Percentiles rank a stretch among this genome's conserved stretches.
phyloP scores from a whole-genome alignment of 2,329 filamentous ascomycete genomes.

The Hypoxylon rubiginosum region DNA sequence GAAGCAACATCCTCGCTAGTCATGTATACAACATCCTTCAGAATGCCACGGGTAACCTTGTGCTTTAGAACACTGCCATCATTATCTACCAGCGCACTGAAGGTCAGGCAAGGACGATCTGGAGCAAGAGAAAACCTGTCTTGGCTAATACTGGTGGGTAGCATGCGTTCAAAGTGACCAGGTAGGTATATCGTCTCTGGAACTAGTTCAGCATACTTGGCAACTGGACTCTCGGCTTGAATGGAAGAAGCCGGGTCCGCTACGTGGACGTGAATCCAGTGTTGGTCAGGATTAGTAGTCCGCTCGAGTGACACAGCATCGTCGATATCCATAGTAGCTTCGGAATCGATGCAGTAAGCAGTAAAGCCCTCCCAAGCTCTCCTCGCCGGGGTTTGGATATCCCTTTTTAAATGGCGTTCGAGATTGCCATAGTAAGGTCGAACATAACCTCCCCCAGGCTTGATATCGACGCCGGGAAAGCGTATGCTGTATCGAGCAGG shows the following conservation, averaged over 20 bases:
- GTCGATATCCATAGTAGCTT: slow-evolving; percentile 78
- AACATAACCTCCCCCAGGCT: slow-evolving; percentile 58
- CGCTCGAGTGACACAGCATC: slow-evolving; percentile 81
- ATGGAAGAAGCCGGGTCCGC: slow-evolving; percentile 84
- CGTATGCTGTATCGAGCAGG: slow-evolving; percentile 71
- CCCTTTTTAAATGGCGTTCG: slow-evolving; percentile 56
- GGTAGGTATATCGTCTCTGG: slow-evolving; percentile 72
- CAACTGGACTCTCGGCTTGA: slow-evolving; percentile 67
- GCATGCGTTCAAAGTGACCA: slow-evolving; percentile 70
- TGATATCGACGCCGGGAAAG: slow-evolving; percentile 63
- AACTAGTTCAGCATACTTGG: slow-evolving; percentile 71
- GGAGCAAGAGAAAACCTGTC: slow-evolving; percentile 67
- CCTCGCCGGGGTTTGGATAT: slow-evolving; percentile 65
- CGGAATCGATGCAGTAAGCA: slow-evolving; percentile 80
- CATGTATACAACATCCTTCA: slow-evolving; percentile 70
- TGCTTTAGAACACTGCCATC: slow-evolving; percentile 67
- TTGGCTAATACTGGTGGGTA: slow-evolving; percentile 64
- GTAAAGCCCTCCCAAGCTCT: slow-evolving; percentile 70
- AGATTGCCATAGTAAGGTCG: slow-evolving; percentile 53
- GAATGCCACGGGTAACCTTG: slow-evolving; percentile 65
- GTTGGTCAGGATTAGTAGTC: slow-evolving; percentile 65
- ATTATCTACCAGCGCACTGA: slow-evolving; percentile 70
- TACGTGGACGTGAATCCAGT: slow-evolving; percentile 83
- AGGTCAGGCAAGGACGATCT: slow-evolving; percentile 68
- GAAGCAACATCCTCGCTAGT: slow-evolving; percentile 64